Conservation (phyloP, 805 yeast genomes). For the Ascoidea rubescens region DNA sequence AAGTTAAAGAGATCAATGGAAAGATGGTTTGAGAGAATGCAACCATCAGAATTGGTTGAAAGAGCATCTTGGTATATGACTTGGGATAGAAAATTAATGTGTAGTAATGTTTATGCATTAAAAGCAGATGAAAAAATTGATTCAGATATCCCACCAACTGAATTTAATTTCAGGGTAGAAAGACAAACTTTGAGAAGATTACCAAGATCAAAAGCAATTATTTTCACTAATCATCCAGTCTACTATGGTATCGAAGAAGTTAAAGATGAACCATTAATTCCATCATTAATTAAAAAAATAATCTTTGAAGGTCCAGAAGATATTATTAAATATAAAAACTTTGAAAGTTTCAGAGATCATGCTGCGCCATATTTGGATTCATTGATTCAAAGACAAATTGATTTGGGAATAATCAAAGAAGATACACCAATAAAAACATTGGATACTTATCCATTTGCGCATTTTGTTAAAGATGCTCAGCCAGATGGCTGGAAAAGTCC, state of each 20-base stretch:
- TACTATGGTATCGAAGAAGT: slow-evolving; percentile 69
- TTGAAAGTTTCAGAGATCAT: slow-evolving; percentile 45
- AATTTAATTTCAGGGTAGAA: slow-evolving; percentile 58
- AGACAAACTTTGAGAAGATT: slow-evolving; percentile 58
- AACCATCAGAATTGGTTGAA: slow-evolving; percentile 49
- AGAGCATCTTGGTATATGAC: slow-evolving; percentile 65
- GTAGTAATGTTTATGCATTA: slow-evolving; percentile 41
- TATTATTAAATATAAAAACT: slow-evolving; percentile 50
- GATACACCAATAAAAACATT: slow-evolving; percentile 46
- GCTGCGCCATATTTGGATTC: slow-evolving; percentile 41
- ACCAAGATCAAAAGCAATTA: slow-evolving; percentile 51
- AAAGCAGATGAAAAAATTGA: slow-evolving; percentile 30
- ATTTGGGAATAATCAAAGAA: slow-evolving; percentile 35
- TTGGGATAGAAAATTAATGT: slow-evolving; percentile 54
- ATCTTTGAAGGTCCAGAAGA: slow-evolving; percentile 54
- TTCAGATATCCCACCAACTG: slow-evolving; percentile 28
- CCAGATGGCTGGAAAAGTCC: slow-evolving; percentile 25
- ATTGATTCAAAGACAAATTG: slow-evolving; percentile 43
- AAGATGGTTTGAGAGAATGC: slow-evolving; percentile 52
- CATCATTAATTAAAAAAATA: slow-evolving; percentile 47
- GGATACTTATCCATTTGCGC: slow-evolving; percentile 53
- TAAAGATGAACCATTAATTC: slow-evolving; percentile 69
- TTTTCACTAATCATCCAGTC: slow-evolving; percentile 67
- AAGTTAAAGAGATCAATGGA: slow-evolving; percentile 61
- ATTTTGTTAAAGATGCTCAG: slow-evolving; percentile 26